Evolutionary conservation across 768 basidiomycete species (phyloP).

Genomic region (Panaeolus cyanescens): DNA sequence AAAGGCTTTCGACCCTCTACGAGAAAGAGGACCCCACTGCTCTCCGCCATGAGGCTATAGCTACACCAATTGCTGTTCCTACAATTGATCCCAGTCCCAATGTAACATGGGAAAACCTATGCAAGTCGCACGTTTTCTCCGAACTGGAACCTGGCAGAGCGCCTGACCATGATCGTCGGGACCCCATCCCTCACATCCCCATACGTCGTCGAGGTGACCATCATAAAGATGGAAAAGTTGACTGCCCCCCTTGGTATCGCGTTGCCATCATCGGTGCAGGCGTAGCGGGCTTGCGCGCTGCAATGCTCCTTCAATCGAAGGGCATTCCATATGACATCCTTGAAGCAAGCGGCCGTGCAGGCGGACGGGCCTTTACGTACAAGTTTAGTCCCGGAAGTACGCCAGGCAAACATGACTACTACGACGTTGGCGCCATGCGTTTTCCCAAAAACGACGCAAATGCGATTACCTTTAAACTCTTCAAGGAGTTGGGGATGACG

Average conservation of each 20-base stretch:
- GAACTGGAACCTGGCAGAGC: no score
- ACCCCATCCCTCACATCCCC: neutral
- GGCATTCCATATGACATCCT: constrained; percentile 26
- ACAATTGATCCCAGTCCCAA: neutral
- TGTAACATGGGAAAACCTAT: neutral
- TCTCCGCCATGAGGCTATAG: neutral
- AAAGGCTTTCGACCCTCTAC: neutral
- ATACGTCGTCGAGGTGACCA: no score
- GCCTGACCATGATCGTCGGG: no score
- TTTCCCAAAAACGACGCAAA: constrained; percentile 33
- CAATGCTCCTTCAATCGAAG: constrained; percentile 25
- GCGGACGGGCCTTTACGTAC: constrained; percentile 29
- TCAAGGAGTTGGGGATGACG: constrained; percentile 14
- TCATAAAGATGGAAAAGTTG: neutral
- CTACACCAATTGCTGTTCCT: neutral
- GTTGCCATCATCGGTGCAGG: constrained; percentile 20
- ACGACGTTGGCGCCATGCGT: constrained; percentile 36
- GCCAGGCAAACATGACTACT: constrained; percentile 16
- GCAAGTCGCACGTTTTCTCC: neutral
- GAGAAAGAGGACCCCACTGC: neutral
- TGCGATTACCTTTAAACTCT: constrained; percentile 17
- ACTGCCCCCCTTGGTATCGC: constrained; percentile 1
- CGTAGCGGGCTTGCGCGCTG: constrained; percentile 27
- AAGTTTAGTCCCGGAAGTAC: constrained; percentile 13
- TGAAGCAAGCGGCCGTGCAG: constrained; percentile 23